A percentile compares a stretch with the other conserved stretches of the same genome.
These are phyloP conservation scores for Linnemannia hyalina DNA, from an alignment of 192 early-diverging fungal species.

Conservation along the genomic window DNA sequence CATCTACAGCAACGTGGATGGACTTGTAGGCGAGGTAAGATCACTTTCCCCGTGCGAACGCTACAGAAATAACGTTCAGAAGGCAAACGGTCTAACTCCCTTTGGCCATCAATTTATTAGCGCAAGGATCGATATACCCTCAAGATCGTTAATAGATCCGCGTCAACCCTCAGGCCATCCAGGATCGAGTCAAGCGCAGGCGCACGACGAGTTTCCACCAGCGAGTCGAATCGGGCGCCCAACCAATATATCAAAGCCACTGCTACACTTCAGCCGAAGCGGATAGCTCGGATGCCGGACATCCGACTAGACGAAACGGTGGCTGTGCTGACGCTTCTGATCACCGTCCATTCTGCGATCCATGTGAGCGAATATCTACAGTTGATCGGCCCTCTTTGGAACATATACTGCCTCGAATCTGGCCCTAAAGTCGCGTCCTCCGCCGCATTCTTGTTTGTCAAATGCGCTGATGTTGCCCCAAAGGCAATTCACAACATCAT, in stretches of 20 bases:
- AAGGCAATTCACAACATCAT: constrained; percentile 56
- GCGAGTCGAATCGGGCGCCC: neutral
- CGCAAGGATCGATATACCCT: constrained; percentile 30
- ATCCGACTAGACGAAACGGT: constrained; percentile 60
- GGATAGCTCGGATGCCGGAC: constrained; percentile 44
- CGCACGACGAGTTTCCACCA: neutral
- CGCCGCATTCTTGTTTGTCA: constrained; percentile 67
- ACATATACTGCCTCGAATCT: constrained; percentile 63
- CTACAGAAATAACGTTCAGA: neutral
- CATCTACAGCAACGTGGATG: constrained; percentile 38
- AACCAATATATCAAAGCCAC: neutral
- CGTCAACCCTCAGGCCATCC: neutral
- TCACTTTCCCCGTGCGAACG: neutral
- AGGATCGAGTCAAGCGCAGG: neutral
- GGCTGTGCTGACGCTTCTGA: constrained; percentile 61
- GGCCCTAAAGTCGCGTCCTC: constrained; percentile 56
- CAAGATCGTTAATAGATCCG: neutral
- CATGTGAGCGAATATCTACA: constrained; percentile 52
- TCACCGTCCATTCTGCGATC: constrained; percentile 65
- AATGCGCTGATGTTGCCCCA: constrained; percentile 68
- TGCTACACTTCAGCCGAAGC: constrained; percentile 17
- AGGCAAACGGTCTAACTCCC: neutral
- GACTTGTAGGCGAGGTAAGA: constrained; percentile 60
- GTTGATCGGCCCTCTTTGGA: constrained; percentile 61
- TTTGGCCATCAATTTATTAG: neutral